Base-by-base conservation (phyloP, 2,329 filamentous ascomycete species). In the Aureobasidium sp. region DNA sequence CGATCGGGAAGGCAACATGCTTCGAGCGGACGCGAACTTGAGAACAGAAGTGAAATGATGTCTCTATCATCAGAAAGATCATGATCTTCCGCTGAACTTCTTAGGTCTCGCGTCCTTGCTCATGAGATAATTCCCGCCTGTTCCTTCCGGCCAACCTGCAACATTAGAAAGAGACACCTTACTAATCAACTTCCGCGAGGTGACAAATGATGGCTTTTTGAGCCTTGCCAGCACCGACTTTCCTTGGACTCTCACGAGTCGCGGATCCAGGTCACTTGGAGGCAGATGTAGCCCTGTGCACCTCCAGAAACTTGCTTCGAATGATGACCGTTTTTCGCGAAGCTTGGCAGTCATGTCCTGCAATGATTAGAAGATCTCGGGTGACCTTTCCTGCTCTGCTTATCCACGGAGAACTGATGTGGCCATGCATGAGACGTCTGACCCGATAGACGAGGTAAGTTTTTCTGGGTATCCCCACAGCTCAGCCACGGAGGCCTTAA, bases 201-300 rank as follows among this genome's bases (percentile, higher is more conserved):
- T 57, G 53, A 57, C 53, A 57, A 57, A 57, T 57, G 39, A 29
- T 57, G 39, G n/a, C 53, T 6, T 57, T 39, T 24, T 42, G 52
- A 19, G 22, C 24, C 24, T 42, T 17, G 3, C 37, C 11, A 11
- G 3, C 31, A 33, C 31, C 12, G 27, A 42, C 24, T 1, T 22
- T 24, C 17, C 52, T 29, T 15, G 22, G 35, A 12, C 3, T 11
- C 19, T 44, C 40, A 14, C 44, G 24, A 47, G 12, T 31, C 22
- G 27, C 9, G 39, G 17, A 31, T 1, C 11, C 15, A 19, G 22
- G 11, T 8, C 17, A 54, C 14, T 31, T 17, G 22, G 39, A 19
- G 7, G 37, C 8, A 54, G 15, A 24, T 17, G 11, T 33, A 44
- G 52, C 39, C 44, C 52, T 56, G 52, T 56, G 39, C 53, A 57